A percentile compares a stretch with the other conserved stretches of the same genome.
These are phyloP conservation scores for Aspergillus asperescens DNA, from an alignment of 495 filamentous ascomycete genomes.

Conservation along the genomic window DNA sequence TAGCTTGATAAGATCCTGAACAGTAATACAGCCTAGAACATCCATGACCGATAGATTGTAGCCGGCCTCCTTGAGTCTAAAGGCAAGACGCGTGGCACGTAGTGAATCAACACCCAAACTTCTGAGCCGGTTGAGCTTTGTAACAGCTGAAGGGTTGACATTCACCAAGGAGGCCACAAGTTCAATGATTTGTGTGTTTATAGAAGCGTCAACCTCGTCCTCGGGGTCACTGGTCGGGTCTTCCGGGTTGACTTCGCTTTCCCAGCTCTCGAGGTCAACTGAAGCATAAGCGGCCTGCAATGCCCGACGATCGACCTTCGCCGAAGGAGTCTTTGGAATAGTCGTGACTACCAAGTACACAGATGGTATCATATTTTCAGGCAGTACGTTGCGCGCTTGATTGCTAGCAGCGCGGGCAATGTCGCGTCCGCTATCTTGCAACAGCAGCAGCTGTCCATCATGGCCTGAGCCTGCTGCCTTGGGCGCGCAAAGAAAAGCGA, in stretches of 20 bases:
- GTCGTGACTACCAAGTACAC: constrained; percentile 26
- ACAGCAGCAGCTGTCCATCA: constrained; percentile 10
- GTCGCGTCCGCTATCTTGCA: constrained; percentile 13
- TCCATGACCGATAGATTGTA: constrained; percentile 25
- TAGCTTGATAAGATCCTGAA: constrained; percentile 23
- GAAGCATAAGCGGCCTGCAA: constrained; percentile 25
- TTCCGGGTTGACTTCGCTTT: constrained; percentile 20
- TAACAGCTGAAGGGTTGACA: constrained; percentile 20
- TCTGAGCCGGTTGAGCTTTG: constrained; percentile 21
- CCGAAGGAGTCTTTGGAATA: constrained; percentile 32
- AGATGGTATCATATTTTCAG: constrained; percentile 32
- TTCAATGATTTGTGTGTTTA: constrained; percentile 17
- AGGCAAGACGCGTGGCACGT: constrained; percentile 28
- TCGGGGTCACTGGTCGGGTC: constrained; percentile 1
- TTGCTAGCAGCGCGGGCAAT: constrained; percentile 22
- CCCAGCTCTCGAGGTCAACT: constrained; percentile 30
- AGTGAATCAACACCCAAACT: constrained; percentile 36
- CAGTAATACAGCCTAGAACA: constrained; percentile 24
- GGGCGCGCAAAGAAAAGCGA: constrained; percentile 30
- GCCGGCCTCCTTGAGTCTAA: constrained; percentile 24
- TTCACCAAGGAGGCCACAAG: constrained; percentile 24
- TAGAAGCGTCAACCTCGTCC: neutral
- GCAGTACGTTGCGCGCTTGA: constrained; percentile 21
- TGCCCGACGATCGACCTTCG: constrained; percentile 30
- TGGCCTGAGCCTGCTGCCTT: constrained; percentile 2